Evolutionary conservation across 2,329 filamentous ascomycete genomes (phyloP).

Genomic region (Alternaria gansuensis): DNA sequence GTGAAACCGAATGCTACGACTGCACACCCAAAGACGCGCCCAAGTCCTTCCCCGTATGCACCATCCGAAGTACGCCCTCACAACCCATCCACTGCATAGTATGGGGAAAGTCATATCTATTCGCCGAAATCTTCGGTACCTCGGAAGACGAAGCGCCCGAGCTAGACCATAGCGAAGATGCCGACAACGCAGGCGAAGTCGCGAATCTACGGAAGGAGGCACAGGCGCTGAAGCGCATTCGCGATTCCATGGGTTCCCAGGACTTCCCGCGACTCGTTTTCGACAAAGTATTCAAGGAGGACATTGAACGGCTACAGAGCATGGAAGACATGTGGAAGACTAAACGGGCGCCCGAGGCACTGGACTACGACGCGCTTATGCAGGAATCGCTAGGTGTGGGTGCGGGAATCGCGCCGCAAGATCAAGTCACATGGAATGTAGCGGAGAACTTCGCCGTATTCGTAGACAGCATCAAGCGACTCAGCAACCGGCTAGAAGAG

Average conservation of each 20-base stretch:
- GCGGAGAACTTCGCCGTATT: slow-evolving; percentile 88
- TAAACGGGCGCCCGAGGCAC: slow-evolving; percentile 74
- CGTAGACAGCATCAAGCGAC: slow-evolving; percentile 78
- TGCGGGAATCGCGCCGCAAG: slow-evolving; percentile 66
- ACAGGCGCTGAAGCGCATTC: slow-evolving; percentile 81
- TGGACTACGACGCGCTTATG: slow-evolving; percentile 72
- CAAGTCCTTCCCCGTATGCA: slow-evolving; percentile 95
- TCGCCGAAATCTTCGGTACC: slow-evolving; percentile 91
- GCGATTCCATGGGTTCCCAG: slow-evolving; percentile 78
- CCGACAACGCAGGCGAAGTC: slow-evolving; percentile 87
- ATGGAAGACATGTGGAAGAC: slow-evolving; percentile 98
- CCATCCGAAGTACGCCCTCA: slow-evolving; percentile 93
- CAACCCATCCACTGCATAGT: slow-evolving; percentile 99
- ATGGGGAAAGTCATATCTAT: slow-evolving; percentile 95
- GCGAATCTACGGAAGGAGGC: slow-evolving; percentile 86
- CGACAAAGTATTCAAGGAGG: slow-evolving; percentile 88
- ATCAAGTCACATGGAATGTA: slow-evolving; percentile 81
- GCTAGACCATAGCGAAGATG: slow-evolving; percentile 80
- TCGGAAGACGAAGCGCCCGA: slow-evolving; percentile 85
- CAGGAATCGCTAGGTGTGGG: slow-evolving; percentile 62
- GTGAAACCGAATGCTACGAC: slow-evolving; percentile 93
- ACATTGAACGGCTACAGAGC: slow-evolving; percentile 80
- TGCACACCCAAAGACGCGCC: slow-evolving; percentile 89
- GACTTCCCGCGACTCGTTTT: slow-evolving; percentile 84
- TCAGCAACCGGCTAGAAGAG: slow-evolving; percentile 76